Evolutionary conservation across 2,329 filamentous ascomycete species (phyloP).

Genomic region (Pestalotiopsis fici): DNA sequence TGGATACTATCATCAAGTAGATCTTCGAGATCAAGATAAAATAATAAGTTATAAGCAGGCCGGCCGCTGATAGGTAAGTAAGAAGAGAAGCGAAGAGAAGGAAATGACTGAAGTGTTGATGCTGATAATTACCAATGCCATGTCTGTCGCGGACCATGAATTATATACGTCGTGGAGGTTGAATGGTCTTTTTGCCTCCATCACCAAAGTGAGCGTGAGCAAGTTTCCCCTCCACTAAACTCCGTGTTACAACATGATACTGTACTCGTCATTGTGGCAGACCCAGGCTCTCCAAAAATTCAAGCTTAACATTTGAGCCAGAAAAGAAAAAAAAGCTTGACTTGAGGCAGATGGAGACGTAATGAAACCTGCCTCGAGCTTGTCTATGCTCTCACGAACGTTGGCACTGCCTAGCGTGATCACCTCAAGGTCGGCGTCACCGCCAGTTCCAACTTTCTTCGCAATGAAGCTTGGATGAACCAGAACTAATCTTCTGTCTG

Average conservation of each 20-base stretch:
- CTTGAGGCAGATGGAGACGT: neutral
- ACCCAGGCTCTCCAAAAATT: neutral
- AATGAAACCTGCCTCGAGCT: neutral
- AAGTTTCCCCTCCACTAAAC: neutral
- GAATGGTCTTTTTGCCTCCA: neutral
- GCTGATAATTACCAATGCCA: neutral
- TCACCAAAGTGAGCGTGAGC: neutral
- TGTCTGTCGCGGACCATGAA: neutral
- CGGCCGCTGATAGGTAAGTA: neutral
- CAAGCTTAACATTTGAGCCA: neutral
- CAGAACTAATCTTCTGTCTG: neutral
- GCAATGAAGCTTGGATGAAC: neutral
- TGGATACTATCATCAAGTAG: neutral
- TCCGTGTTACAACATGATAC: constrained; percentile 3
- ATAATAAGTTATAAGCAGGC: neutral
- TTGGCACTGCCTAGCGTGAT: neutral
- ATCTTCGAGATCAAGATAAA: neutral
- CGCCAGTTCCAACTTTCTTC: neutral
- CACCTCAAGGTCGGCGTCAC: neutral
- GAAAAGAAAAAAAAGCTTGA: neutral
- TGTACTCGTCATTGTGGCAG: neutral
- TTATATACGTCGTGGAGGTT: neutral
- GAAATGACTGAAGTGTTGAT: neutral
- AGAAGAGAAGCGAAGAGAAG: neutral
- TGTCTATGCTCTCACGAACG: neutral